phyloP scores from a whole-genome alignment of 2,329 filamentous ascomycete species.

The Penicillium janthinellum region DNA sequence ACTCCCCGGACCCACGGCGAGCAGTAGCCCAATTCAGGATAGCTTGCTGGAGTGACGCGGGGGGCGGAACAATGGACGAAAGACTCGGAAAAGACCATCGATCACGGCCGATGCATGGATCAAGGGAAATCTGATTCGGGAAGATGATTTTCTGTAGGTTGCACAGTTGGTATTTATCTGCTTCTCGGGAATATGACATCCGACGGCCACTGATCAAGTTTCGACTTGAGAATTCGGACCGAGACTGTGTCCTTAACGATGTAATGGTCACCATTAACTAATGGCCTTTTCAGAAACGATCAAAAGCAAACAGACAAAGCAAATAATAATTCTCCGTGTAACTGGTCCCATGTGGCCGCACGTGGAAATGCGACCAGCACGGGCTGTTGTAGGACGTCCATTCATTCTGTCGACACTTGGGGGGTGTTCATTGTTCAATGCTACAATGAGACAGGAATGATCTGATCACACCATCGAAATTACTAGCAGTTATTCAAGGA shows the following conservation, averaged over 20 bases:
- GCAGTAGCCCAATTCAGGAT: conserved; percentile 17
- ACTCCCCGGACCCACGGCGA: background rate
- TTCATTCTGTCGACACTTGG: too few species aligned
- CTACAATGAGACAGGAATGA: too few species aligned
- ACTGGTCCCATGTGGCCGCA: background rate
- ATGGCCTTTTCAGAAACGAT: background rate
- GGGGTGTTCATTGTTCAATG: too few species aligned
- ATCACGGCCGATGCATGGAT: background rate
- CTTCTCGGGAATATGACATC: background rate
- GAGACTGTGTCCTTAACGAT: too few species aligned
- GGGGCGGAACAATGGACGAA: background rate
- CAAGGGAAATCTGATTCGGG: too few species aligned
- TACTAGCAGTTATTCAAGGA: too few species aligned
- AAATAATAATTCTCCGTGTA: background rate
- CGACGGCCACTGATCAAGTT: background rate
- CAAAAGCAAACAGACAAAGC: background rate
- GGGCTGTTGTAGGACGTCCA: too few species aligned
- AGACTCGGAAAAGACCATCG: background rate
- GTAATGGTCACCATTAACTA: background rate
- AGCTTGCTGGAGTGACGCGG: conserved; percentile 1
- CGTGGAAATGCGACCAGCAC: background rate
- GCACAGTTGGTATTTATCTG: background rate
- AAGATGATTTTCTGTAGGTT: background rate
- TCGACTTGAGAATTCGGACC: background rate
- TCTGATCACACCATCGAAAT: too few species aligned